These are phyloP conservation scores for Hemileccinum rubropunctum DNA, from an alignment of 768 basidiomycete species.

Conservation along the genomic window DNA sequence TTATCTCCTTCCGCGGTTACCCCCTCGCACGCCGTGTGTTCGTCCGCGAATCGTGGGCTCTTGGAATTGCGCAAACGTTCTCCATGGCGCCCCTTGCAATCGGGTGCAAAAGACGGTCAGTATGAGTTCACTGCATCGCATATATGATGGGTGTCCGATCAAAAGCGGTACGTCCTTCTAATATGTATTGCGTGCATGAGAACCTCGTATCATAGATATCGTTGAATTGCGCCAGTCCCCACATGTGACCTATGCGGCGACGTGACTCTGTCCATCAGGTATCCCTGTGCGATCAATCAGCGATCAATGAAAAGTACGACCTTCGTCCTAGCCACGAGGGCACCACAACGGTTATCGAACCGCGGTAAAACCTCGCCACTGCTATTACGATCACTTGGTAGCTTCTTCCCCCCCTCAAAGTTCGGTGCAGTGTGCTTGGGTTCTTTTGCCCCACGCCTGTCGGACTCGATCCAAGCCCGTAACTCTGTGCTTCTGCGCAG, in stretches of 20 bases:
- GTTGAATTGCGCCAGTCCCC: not conserved
- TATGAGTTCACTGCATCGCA: conserved; percentile 4
- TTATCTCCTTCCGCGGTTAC: not conserved
- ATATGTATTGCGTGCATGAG: not conserved
- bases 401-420: conserved; percentile 9
- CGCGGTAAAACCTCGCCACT: conserved; percentile 3
- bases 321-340: conserved; percentile 14
- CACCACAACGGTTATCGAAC: conserved; percentile 1
- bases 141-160: not conserved
- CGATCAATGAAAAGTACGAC: conserved; percentile 8
- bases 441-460: conserved; percentile 4
- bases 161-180: conserved; percentile 8
- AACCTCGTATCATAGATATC: not conserved
- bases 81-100: not conserved
- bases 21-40: not conserved
- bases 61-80: not conserved
- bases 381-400: not conserved
- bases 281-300: conserved; percentile 10
- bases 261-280: no score
- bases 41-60: conserved; percentile 1
- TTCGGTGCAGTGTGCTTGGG: conserved; percentile 16
- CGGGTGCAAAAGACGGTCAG: not conserved
- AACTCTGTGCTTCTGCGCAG: conserved; percentile 4
- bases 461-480: not conserved
- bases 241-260: not conserved